These are phyloP conservation scores for Cryptosporidium sp. DNA, from an alignment of 169 alveolate genomes.

Conservation along the genomic window DNA sequence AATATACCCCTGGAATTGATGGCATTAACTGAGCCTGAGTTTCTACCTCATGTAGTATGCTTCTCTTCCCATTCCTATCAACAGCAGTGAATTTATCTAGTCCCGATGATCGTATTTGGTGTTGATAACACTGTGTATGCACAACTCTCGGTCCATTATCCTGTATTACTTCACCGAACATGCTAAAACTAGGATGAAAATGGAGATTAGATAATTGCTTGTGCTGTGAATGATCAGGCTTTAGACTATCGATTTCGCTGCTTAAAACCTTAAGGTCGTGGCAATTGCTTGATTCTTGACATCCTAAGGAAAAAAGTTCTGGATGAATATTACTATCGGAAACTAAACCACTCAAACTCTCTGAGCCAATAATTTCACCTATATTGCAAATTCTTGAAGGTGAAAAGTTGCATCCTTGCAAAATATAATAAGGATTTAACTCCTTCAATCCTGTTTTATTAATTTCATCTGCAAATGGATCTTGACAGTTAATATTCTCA, in stretches of 20 bases:
- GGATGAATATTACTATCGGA: neutral
- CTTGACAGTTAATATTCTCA: neutral
- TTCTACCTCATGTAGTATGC: slow-evolving; percentile 62
- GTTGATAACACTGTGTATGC: slow-evolving; percentile 44
- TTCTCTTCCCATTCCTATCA: slow-evolving; percentile 66
- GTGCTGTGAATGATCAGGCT: neutral
- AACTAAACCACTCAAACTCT: neutral
- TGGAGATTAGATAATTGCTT: neutral
- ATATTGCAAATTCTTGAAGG: neutral
- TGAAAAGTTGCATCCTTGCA: slow-evolving; percentile 18
- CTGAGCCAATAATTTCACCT: slow-evolving; percentile 14
- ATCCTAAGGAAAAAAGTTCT: neutral
- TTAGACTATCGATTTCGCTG: neutral
- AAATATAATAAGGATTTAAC: slow-evolving; percentile 21
- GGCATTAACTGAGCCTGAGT: slow-evolving; percentile 65
- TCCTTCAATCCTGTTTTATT: slow-evolving; percentile 8
- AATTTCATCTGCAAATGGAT: neutral
- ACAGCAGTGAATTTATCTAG: slow-evolving; percentile 64
- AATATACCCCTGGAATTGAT: slow-evolving; percentile 67
- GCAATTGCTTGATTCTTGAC: neutral
- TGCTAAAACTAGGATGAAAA: neutral
- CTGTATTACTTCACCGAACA: neutral
- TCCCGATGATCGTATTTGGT: slow-evolving; percentile 47
- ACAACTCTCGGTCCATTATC: slow-evolving; percentile 2
- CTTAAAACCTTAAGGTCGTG: neutral